A percentile compares a stretch with the other conserved stretches of the same genome.
Evolutionary conservation across 202 grass and related monocot species (phyloP).

Genomic region (Panicum virgatum): DNA sequence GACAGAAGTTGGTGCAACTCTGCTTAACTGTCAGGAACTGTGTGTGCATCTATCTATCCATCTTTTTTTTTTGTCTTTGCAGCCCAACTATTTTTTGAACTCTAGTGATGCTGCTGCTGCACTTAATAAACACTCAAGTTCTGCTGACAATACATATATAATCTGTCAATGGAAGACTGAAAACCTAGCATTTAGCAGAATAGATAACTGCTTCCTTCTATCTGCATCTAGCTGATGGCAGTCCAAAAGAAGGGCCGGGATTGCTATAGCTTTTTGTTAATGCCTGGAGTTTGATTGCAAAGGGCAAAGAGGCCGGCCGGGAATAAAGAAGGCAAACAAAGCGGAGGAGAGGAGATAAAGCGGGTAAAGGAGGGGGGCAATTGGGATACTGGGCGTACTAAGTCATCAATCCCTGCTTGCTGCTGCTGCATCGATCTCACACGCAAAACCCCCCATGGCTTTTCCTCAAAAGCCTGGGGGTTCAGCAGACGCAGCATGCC

Average conservation of each 20-base stretch:
- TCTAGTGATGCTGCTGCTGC: not conserved
- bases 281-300: constrained; percentile 46
- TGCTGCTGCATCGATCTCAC: constrained; percentile 45
- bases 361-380: constrained; percentile 64
- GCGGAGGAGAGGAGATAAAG: not conserved
- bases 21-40: constrained; percentile 12
- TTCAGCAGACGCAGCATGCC: constrained; percentile 50
- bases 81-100: not conserved
- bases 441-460: constrained; percentile 47
- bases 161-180: not conserved
- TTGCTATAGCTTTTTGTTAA: constrained; percentile 47
- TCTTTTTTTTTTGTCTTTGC: not conserved
- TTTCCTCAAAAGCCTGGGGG: constrained; percentile 78
- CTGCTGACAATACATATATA: not conserved
- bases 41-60: constrained; percentile 21
- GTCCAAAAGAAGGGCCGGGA: constrained; percentile 13
- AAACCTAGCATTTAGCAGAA: not conserved
- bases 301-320: constrained; percentile 37
- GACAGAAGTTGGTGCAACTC: not conserved
- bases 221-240: not conserved
- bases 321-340: constrained; percentile 69
- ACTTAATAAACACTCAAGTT: not conserved
- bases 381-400: constrained; percentile 55
- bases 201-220: constrained; percentile 17
- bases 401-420: constrained; percentile 34